Evolutionary conservation across 208 protist genomes (phyloP), one percentile per base, ranked within the genome.

Genomic region (Leishmania tarentolae): DNA sequence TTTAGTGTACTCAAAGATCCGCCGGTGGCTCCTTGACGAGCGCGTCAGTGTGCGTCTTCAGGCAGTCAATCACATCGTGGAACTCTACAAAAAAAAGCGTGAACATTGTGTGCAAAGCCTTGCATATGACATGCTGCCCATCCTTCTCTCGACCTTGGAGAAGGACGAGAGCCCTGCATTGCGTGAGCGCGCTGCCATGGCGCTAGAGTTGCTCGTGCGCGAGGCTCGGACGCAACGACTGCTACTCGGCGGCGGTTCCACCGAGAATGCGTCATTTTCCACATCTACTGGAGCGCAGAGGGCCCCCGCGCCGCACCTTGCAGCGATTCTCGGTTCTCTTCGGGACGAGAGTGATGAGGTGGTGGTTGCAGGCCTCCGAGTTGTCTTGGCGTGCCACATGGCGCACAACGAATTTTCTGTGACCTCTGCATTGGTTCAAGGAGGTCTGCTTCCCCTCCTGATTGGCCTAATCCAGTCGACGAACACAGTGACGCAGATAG

Each of bases 1-100:
- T 46, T 80, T 94, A 24, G 73, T 90, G 31, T 96, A 91, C 75
- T 80, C 92, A 59, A 97, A 97, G 81, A 82, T 93, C n/a, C 83
- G 86, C 17, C 87, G 88, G 3, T 95, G 91, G 91, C 84, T 97
- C 65, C 81, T 92, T 37, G 86, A 90, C 59, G 90, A 95, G 37
- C 83, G 88, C 21, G 65, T 88, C 0, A 31, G 84, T 40, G 82
- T 92, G 15, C 91, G 94, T 2, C 57, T 83, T 21, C 94, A 97
- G 76, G 94, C 91, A 0, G 81, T 92, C 9, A 82, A 95, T 44
- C 82, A 93, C 46, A 76, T 97, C 5, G 82, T 95, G 42, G 92
- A 94, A 75, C 75, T 93, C 19, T 96, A 95, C 86, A 84, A 86
- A 11, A 83, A 93, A 74, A 87, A 94, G 76, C 85, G 92, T 3